Evolutionary conservation across 1,284 basidiomycete species (phyloP).

Genomic region (Singerocomus inundabilis): DNA sequence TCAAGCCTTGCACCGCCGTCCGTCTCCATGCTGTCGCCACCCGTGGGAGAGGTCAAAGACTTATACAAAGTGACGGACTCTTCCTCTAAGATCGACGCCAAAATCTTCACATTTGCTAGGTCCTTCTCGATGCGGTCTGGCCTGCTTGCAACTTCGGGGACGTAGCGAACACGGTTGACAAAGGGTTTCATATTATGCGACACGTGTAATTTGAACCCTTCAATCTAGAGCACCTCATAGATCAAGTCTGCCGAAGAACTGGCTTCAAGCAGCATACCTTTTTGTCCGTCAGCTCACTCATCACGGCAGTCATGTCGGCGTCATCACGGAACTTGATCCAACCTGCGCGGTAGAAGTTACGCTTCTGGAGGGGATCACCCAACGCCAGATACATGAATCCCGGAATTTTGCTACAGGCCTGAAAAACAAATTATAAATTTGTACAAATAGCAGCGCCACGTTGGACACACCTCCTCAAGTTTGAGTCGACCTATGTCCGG

Average conservation of each 20-base stretch:
- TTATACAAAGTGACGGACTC: constrained; percentile 55
- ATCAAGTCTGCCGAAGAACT: constrained; percentile 7
- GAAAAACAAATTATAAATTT: constrained; percentile 9
- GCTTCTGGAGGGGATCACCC: constrained; percentile 86
- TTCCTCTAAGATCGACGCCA: constrained; percentile 73
- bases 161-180: constrained; percentile 70
- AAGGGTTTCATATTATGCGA: constrained; percentile 79
- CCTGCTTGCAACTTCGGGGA: constrained; percentile 78
- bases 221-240: constrained; percentile 57
- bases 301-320: constrained; percentile 72
- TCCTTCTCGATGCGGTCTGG: constrained; percentile 80
- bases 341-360: constrained; percentile 88
- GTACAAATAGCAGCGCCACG: constrained; percentile 21
- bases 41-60: constrained; percentile 23
- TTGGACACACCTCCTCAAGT: constrained; percentile 71
- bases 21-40: constrained; percentile 31
- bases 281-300: constrained; percentile 74
- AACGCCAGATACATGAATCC: constrained; percentile 82
- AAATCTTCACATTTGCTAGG: constrained; percentile 65
- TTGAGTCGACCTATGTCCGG: constrained; percentile 86
- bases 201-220: constrained; percentile 90
- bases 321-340: constrained; percentile 87
- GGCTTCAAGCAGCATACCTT: constrained; percentile 55
- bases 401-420: constrained; percentile 66
- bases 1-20: constrained; percentile 33